phyloP scores from a whole-genome alignment of 345 rosid species.

The Nephelium lappaceum region DNA sequence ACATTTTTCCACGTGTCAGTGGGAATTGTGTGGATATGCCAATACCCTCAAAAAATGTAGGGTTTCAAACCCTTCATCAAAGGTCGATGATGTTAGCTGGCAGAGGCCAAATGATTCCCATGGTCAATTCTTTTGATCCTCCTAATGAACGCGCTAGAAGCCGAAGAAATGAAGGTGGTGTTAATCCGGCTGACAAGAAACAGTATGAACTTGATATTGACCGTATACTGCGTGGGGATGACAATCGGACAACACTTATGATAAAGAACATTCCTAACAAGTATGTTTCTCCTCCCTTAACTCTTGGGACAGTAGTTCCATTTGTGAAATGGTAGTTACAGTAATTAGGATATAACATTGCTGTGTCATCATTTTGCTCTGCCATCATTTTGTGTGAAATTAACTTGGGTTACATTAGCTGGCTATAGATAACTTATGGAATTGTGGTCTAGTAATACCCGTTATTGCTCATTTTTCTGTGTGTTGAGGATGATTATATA shows the following conservation, averaged over 20 bases:
- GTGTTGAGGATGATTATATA: background rate
- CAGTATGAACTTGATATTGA: constrained; percentile 67
- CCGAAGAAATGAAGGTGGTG: constrained; percentile 55
- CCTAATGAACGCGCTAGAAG: constrained; percentile 55
- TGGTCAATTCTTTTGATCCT: constrained; percentile 41
- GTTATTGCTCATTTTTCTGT: background rate
- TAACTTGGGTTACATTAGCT: constrained; percentile 8
- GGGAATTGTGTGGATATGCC: constrained; percentile 46
- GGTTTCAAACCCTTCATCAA: constrained; percentile 51
- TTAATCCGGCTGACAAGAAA: constrained; percentile 58
- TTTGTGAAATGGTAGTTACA: background rate
- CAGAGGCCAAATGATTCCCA: constrained; percentile 43
- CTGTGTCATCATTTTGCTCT: background rate
- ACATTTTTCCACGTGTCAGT: constrained; percentile 37
- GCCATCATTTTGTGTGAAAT: background rate
- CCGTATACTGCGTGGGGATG: constrained; percentile 58
- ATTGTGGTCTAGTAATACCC: background rate
- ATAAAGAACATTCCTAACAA: constrained; percentile 84
- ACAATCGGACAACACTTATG: constrained; percentile 69
- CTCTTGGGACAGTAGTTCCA: background rate
- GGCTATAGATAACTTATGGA: background rate
- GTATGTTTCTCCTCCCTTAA: constrained; percentile 35
- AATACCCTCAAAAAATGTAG: constrained; percentile 34
- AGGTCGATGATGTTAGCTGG: constrained; percentile 43
- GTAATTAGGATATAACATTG: background rate